Base-by-base conservation (phyloP, 208 protist genomes). In the Trypanosoma cruzi region DNA sequence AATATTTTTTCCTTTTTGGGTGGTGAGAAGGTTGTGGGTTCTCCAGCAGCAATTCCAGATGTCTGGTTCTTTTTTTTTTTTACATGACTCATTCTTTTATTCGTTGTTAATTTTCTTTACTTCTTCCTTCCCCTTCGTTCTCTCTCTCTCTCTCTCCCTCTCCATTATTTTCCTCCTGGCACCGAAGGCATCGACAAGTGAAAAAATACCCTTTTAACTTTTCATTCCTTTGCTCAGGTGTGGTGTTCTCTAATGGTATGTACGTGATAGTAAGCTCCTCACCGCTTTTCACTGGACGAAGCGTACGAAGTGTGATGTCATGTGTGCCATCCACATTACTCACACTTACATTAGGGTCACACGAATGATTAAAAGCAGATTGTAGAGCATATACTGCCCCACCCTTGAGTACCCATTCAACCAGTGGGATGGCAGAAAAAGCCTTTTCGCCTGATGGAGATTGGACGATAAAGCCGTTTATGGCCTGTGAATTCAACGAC, bases 341-440 rank as follows among this genome's bases (percentile, higher is more conserved):
- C 10, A 95, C 84, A 11, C 48, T 46, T 13, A 80, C 57, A 63
- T 95, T 95, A 0, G 89, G 89, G 11, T 65, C 71, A 60, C 89
- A 95, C 24, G 84, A 89, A 73, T 95, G 89, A 57, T 95, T 95
- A 69, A 95, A 87, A 29, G 68, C 77, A 18, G 82, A 77, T 40
- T 90, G 89, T 31, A 95, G 69, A 11, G 81, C 68, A 71, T 89
- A 95, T n/a, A 95, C 62, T 0, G 75, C 89, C 0, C 80, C 89
- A 22, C 89, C 89, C 56, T 94, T 94, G 24, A 91, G 37, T 20
- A 87, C 66, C 79, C 83, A 88, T 24, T 68, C 40, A 56, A 84
- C 79, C 16, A 14, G 48, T 14, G 49, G 57, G 42, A 24, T 42
- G 22, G 5, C 44, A n/a, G 64, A 6, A 77, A 65, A 81, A 78